These are phyloP conservation scores for Taphrina wiesneri DNA, from an alignment of 1,139 yeast genomes.

Conservation along the genomic window DNA sequence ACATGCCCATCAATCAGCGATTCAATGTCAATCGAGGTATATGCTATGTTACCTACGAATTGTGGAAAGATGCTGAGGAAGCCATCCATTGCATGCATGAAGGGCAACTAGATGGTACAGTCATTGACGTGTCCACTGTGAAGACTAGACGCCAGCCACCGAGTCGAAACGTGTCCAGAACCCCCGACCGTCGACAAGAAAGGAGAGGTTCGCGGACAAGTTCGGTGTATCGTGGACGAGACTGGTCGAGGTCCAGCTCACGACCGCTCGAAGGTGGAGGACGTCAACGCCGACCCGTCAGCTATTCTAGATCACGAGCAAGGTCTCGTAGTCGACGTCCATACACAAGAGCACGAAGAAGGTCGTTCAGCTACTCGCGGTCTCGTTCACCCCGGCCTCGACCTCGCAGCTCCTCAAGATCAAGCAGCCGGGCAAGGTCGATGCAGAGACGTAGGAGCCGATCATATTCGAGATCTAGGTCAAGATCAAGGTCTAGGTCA, in stretches of 20 bases:
- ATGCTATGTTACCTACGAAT: constrained; percentile 35
- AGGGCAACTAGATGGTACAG: constrained; percentile 34
- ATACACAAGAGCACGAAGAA: not conserved
- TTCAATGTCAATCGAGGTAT: constrained; percentile 32
- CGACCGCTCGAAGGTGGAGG: not conserved
- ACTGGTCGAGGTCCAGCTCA: not conserved
- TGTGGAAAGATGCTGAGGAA: constrained; percentile 34
- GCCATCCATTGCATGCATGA: constrained; percentile 39
- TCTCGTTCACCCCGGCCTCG: constrained; percentile 1
- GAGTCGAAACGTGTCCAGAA: not conserved
- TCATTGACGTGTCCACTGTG: not conserved
- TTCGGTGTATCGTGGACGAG: not conserved
- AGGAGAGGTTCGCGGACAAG: not conserved
- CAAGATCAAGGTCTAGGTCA: constrained; percentile 6
- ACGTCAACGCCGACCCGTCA: not conserved
- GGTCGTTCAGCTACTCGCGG: not conserved
- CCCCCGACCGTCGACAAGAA: not conserved
- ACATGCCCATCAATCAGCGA: constrained; percentile 36
- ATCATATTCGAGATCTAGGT: constrained; percentile 1
- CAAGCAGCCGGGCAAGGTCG: not conserved
- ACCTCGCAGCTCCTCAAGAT: not conserved
- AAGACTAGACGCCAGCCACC: not conserved
- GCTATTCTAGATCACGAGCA: not conserved
- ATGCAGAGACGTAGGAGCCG: not conserved
- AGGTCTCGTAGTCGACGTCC: not conserved